These are phyloP conservation scores for Trichosporon sp. DNA, from an alignment of 1,284 basidiomycete genomes.

Conservation along the genomic window DNA sequence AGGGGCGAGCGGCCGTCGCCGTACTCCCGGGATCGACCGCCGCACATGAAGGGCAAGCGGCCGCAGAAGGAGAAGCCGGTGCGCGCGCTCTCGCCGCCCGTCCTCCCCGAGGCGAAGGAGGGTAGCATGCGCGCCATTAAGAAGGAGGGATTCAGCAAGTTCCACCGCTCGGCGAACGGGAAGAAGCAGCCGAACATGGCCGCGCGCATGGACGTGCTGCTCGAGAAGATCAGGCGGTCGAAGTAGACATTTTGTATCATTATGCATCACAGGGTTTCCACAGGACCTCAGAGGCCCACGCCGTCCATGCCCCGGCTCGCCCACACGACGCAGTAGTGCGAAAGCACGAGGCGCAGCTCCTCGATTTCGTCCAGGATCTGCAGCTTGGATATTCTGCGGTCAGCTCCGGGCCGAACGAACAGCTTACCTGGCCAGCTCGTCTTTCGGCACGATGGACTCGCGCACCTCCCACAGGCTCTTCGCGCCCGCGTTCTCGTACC, in stretches of 20 bases:
- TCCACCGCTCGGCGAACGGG: slow-evolving; percentile 13
- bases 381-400: slow-evolving; percentile 62
- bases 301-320: slow-evolving; percentile 45
- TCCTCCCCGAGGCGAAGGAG: not conserved
- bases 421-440: slow-evolving; percentile 63
- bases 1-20: not conserved
- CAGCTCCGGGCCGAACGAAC: not conserved
- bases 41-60: not conserved
- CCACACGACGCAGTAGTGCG: slow-evolving; percentile 85
- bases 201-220: slow-evolving; percentile 47
- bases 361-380: slow-evolving; percentile 89
- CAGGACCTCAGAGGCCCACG: not conserved
- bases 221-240: slow-evolving; percentile 49
- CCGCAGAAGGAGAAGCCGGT: not conserved
- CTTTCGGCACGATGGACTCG: slow-evolving; percentile 53
- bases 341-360: slow-evolving; percentile 78
- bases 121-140: slow-evolving; percentile 28
- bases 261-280: not conserved
- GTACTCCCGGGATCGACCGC: not conserved
- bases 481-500: slow-evolving; percentile 53
- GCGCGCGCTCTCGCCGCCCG: slow-evolving; percentile 12
- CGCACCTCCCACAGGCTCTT: slow-evolving; percentile 67
- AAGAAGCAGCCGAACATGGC: slow-evolving; percentile 51
- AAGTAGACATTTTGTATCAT: slow-evolving; percentile 21
- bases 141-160: slow-evolving; percentile 41